Evolutionary conservation across 139 green algal genomes (phyloP).

Genomic region (Chlamydomonas eustigma): DNA sequence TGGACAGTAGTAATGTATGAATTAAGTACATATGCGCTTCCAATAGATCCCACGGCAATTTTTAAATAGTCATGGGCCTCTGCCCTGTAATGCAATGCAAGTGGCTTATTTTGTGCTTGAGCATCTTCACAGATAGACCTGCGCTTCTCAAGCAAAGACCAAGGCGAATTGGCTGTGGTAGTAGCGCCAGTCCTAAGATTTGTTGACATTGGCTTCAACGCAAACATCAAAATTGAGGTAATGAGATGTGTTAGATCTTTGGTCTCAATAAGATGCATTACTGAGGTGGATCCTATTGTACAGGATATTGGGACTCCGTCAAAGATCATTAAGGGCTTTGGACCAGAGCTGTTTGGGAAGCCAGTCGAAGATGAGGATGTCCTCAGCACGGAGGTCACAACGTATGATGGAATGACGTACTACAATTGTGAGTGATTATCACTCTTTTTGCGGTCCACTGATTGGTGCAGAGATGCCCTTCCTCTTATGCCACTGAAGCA

Average conservation of each 20-base stretch:
- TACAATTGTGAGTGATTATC: neutral
- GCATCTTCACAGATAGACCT: slow-evolving; percentile 82
- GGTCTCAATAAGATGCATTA: no score
- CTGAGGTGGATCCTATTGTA: no score
- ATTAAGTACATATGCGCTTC: no score
- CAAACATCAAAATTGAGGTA: slow-evolving; percentile 35
- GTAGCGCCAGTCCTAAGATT: slow-evolving; percentile 86
- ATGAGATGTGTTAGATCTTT: neutral
- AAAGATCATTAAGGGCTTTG: slow-evolving; percentile 83
- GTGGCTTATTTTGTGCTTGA: no score
- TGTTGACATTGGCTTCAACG: slow-evolving; percentile 56
- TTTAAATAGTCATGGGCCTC: no score
- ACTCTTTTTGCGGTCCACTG: no score
- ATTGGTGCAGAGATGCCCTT: no score
- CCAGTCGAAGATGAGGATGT: slow-evolving; percentile 72
- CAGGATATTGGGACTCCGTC: slow-evolving; percentile 66
- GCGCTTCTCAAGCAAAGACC: slow-evolving; percentile 61
- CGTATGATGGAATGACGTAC: neutral
- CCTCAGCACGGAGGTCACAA: slow-evolving; percentile 19
- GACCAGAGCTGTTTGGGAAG: slow-evolving; percentile 77
- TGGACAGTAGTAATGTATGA: no score
- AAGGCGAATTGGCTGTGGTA: slow-evolving; percentile 77
- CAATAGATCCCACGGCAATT: no score
- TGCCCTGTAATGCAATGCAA: no score
- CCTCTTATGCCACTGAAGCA: no score